Base-by-base conservation (phyloP, 257 asterid species). In the Gentiana macrophylla region DNA sequence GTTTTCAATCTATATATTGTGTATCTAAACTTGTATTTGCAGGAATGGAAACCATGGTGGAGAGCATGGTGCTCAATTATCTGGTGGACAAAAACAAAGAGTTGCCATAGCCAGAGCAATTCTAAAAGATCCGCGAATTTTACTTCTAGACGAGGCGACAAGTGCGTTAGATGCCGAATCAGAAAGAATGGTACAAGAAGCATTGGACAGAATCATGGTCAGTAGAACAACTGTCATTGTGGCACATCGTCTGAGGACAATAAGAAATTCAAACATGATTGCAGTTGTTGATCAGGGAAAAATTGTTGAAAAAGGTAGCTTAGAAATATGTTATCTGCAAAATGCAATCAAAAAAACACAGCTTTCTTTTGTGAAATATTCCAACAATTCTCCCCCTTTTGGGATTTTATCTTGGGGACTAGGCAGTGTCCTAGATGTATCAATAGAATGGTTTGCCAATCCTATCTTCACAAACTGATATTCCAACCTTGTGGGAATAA, bases 161-260 rank as follows among this genome's bases (percentile, higher is more conserved):
- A 84, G 94, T 74, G 94, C 94, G 0, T 71, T 84, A 4, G 94
- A 84, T 70, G 91, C 94, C 49, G 91, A 82, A 66, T 84, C 94
- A 0, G 94, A 84, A 73, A 75, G 84, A 65, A 15, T 15, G 24
- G 24, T 15, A 15, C 24, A 15, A 15, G 24, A 15, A 15, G 24
- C 24, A 15, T 15, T 15, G 24, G 24, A 15, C 24, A 15, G 24
- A 15, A 15, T 15, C 24, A 15, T 15, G 24, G 24, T 15, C 59
- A 80, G 82, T 66, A 70, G 91, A 56, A 84, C 91, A 37, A 84
- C 94, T 1, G 70, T 84, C 62, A 61, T 84, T 3, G 94, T 84
- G 53, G 94, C 94, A 1, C 94, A 84, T 72, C 91, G 94, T 63
- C 52, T 84, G 66, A 78, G 82, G 68, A 84, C 94, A 1, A 77